Conservation (phyloP, 495 filamentous ascomycete genomes). For the Endocarpon pusillum region DNA sequence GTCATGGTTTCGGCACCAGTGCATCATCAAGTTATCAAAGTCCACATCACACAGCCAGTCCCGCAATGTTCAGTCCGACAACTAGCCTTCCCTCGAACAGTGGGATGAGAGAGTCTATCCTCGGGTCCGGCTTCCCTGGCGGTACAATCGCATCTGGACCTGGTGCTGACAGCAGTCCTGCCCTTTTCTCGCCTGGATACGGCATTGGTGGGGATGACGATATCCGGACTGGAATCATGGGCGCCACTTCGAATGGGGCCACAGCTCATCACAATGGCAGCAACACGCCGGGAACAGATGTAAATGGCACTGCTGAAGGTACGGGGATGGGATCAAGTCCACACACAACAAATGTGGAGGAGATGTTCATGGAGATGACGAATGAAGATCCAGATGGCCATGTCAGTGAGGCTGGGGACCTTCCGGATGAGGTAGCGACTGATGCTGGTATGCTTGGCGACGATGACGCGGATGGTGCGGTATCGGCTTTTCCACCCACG, state of each 20-base stretch:
- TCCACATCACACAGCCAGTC: neutral
- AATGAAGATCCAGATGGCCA: slow-evolving; percentile 28
- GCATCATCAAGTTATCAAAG: neutral
- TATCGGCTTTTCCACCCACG: no score
- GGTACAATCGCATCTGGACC: no score
- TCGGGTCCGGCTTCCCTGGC: no score
- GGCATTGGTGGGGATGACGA: slow-evolving; percentile 21
- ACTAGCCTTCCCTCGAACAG: no score
- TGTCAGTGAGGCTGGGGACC: slow-evolving; percentile 5
- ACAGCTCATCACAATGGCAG: no score
- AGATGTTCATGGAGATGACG: slow-evolving; percentile 30
- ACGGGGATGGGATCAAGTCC: slow-evolving; percentile 21
- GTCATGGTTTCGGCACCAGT: neutral
- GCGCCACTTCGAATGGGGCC: no score
- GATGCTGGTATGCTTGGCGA: no score
- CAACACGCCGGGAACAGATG: no score
- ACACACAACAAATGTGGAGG: slow-evolving; percentile 26
- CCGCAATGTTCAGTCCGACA: neutral
- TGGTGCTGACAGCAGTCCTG: neutral
- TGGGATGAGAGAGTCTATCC: no score
- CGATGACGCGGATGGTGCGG: no score
- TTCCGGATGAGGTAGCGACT: slow-evolving; percentile 6
- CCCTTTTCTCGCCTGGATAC: no score
- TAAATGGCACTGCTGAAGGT: slow-evolving; percentile 13
- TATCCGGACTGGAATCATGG: slow-evolving; percentile 8